Percentiles rank a stretch among this genome's conserved stretches.
These are phyloP conservation scores for Aspergillus amoenus DNA, from an alignment of 2,329 filamentous ascomycete species.

Conservation along the genomic window DNA sequence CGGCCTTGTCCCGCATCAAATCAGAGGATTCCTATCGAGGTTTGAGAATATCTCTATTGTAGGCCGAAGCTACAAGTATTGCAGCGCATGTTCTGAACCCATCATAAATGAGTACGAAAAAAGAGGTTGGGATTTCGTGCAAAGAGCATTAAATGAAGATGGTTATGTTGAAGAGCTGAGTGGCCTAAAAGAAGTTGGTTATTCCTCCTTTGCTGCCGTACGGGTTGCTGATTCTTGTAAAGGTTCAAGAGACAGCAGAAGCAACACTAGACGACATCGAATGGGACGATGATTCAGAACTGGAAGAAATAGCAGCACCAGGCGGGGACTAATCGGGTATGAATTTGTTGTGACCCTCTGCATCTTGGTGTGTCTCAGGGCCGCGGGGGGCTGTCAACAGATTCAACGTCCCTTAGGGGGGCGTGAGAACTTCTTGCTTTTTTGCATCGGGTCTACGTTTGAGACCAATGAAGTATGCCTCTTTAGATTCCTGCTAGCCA, in stretches of 20 bases:
- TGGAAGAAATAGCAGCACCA: slow-evolving; percentile 33
- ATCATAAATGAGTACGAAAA: slow-evolving; percentile 54
- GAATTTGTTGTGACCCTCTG: background rate
- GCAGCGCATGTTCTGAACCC: slow-evolving; percentile 60
- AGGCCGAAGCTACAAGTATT: slow-evolving; percentile 60
- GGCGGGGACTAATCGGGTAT: slow-evolving; percentile 10
- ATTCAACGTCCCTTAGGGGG: slow-evolving; percentile 1
- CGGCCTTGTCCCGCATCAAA: slow-evolving; percentile 60
- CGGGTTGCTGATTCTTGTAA: slow-evolving; percentile 21
- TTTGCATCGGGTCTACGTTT: slow-evolving; percentile 55
- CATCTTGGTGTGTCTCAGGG: background rate
- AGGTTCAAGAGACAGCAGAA: slow-evolving; percentile 49
- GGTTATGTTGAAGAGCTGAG: slow-evolving; percentile 65
- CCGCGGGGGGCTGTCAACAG: background rate
- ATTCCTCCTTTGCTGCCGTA: background rate
- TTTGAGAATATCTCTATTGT: slow-evolving; percentile 60
- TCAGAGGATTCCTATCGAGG: slow-evolving; percentile 61
- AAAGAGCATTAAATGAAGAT: slow-evolving; percentile 58
- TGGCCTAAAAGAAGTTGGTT: slow-evolving; percentile 56
- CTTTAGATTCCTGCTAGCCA: slow-evolving; percentile 68
- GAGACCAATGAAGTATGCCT: slow-evolving; percentile 82
- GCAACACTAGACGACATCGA: slow-evolving; percentile 45
- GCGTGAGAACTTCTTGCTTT: slow-evolving; percentile 47
- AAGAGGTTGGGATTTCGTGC: slow-evolving; percentile 62
- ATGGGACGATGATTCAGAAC: slow-evolving; percentile 44